phyloP scores from a whole-genome alignment of 495 filamentous ascomycete species.

The Diplogelasinospora grovesii region DNA sequence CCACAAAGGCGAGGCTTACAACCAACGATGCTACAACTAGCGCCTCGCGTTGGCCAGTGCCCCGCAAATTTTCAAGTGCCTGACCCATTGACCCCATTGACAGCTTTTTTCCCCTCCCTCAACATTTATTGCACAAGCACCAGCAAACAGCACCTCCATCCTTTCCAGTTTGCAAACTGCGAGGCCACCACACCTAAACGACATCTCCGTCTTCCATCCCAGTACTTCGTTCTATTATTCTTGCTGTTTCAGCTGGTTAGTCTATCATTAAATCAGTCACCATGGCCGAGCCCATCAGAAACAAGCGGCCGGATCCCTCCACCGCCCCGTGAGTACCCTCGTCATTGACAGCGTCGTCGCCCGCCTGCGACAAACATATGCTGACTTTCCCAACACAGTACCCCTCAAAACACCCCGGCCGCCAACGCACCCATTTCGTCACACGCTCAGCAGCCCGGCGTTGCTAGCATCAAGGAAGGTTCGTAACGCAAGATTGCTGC shows the following conservation, averaged over 20 bases:
- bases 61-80: slow-evolving; percentile 26
- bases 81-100: too few relatives aligned
- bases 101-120: slow-evolving; percentile 27
- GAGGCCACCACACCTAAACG: slow-evolving; percentile 3
- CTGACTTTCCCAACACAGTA: slow-evolving; percentile 49
- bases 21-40: too few relatives aligned
- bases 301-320: slow-evolving; percentile 76
- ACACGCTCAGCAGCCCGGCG: slow-evolving; percentile 89
- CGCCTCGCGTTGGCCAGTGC: slow-evolving; percentile 16
- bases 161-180: slow-evolving; percentile 12
- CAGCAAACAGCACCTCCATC: slow-evolving; percentile 2
- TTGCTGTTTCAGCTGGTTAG: too few relatives aligned
- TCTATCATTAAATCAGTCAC: slow-evolving; percentile 13
- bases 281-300: slow-evolving; percentile 89
- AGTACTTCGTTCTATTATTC: too few relatives aligned
- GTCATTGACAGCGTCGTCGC: slow-evolving; percentile 1
- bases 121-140: slow-evolving; percentile 25
- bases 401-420: slow-evolving; percentile 92
- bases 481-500: slow-evolving; percentile 29
- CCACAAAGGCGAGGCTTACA: not conserved
- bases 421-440: slow-evolving; percentile 96
- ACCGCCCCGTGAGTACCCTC: slow-evolving; percentile 62
- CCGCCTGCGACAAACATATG: slow-evolving; percentile 13
- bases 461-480: slow-evolving; percentile 98
- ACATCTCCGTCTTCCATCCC: not conserved